Evolutionary conservation across 176 grass and related monocot species (phyloP), one percentile per base, ranked within the genome.

Genomic region (Cenchrus purpureus): DNA sequence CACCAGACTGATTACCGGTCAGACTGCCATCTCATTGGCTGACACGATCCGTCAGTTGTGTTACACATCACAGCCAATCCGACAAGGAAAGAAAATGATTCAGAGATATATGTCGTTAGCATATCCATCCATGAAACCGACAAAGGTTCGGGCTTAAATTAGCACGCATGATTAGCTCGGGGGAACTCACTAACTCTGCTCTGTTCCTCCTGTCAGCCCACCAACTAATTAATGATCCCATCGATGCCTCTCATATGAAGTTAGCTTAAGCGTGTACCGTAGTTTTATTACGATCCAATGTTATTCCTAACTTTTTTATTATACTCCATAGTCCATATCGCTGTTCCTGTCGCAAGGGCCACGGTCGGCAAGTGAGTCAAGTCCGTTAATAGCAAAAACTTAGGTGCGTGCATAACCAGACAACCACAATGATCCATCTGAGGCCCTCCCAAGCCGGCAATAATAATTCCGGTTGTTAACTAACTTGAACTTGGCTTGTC

Each of bases 111-210:
- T 57, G 53, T 14, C 64, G 62, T 70, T 87, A 82, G 43, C 79
- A 44, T 19, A 75, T 82, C 86, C 72, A 75, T 82, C 86, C 72
- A 69, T 40, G 58, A 29, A 82, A 61, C 81, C 79, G 79, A 87
- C 71, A 82, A 77, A 20, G 40, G 43, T 7, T 0, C 22, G 76
- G 42, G 71, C 61, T 76, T 87, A 82, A 52, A 28, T 76, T 67
- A 81, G 37, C 52, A 16, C 6, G 61, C 62, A 82, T 77, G 80
- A 90, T 83, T 83, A 83, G 83, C 67, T 57, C 43, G 55, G 51
- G 65, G 50, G 71, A 44, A 16, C 82, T 10, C 66, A 10, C 40
- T 44, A 76, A 34, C 62, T 12, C 77, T 10, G 53, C 65, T 31
- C 19, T 40, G 73, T 49, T 81, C 83, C 58, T 82, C 73, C 50